Percentiles rank a stretch among this genome's conserved stretches.
Evolutionary conservation across 2,329 filamentous ascomycete genomes (phyloP).

Genomic region (Trichoderma cornu-damae): DNA sequence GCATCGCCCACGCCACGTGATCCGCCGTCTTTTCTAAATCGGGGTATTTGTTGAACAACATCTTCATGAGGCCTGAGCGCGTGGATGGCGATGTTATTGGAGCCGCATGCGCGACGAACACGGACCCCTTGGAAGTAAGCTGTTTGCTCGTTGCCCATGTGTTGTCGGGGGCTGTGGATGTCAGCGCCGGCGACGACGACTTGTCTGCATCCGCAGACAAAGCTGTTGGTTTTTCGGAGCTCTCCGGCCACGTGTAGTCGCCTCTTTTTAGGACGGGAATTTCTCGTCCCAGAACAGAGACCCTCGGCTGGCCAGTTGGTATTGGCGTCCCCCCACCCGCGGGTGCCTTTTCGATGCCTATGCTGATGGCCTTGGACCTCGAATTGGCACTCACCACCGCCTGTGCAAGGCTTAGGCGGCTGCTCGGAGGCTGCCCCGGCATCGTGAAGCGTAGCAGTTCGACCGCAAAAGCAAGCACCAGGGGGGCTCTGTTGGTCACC

Average conservation of each 20-base stretch:
- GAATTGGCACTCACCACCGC: slow-evolving; percentile 80
- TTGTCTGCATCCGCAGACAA: not conserved
- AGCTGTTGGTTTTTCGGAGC: not conserved
- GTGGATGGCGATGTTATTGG: slow-evolving; percentile 36
- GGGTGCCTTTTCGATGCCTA: slow-evolving; percentile 64
- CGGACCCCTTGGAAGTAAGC: slow-evolving; percentile 49
- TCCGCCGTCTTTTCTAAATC: slow-evolving; percentile 46
- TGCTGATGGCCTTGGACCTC: slow-evolving; percentile 65
- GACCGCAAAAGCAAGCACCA: slow-evolving; percentile 76
- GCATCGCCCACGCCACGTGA: slow-evolving; percentile 54
- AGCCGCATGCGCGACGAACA: slow-evolving; percentile 51
- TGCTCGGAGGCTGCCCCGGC: slow-evolving; percentile 81
- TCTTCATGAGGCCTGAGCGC: slow-evolving; percentile 41
- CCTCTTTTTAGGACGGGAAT: slow-evolving; percentile 71
- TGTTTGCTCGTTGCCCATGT: slow-evolving; percentile 49
- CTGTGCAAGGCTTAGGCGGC: slow-evolving; percentile 74
- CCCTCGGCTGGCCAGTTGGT: slow-evolving; percentile 68
- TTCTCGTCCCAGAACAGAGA: slow-evolving; percentile 68
- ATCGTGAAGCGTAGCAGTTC: slow-evolving; percentile 72
- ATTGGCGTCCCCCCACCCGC: slow-evolving; percentile 66
- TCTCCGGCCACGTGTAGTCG: slow-evolving; percentile 53
- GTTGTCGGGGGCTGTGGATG: slow-evolving; percentile 18
- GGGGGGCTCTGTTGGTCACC: slow-evolving; percentile 73
- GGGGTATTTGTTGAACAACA: slow-evolving; percentile 45
- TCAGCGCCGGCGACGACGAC: slow-evolving; percentile 20